Base-by-base conservation (phyloP, 2,329 filamentous ascomycete species). In the Chrysoporthe deuterocubensis region DNA sequence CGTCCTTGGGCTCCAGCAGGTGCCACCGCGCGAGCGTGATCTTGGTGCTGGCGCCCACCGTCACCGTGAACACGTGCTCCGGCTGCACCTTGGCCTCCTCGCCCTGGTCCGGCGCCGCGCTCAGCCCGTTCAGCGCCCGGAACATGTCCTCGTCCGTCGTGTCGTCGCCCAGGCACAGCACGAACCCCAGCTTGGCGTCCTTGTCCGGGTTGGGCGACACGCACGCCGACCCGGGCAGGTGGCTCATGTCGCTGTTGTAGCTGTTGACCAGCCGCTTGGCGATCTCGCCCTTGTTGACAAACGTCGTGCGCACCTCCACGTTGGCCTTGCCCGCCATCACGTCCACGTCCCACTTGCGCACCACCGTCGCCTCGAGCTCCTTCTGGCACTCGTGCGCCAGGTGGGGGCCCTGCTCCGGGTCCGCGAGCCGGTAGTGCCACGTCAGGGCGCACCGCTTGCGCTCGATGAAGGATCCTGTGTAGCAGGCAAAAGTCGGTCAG, bases 131-230 rank as follows among this genome's bases (percentile, higher is more conserved):
- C 57, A 98, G 85, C 16, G 93, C 90, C 66, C 93, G 92, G 87
- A 98, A 98, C 88, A 90, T 90, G 90, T 97, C 95, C 85, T 99
- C 96, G 76, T 99, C 96, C 6, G 96, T 99, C 73, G 96, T 96
- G 76, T 99, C 96, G 78, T 99, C 96, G 54, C 96, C 96, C 70
- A 94, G 82, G 79, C 96, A 99, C 63, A 98, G 84, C 13, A 96
- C 89, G 75, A 98, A 97, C 73, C 95, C 93, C 0, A 94, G 87
- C 64, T 87, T 86, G 5, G 74, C 74, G 61, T 80, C 83, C 1
- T 80, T 81, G 7, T 83, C 80, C 3, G 75, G 48, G 32, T 65
- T 56, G n/a, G 68, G 48, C 7, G 57, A 8, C n/a, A 40, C 60
- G n/a, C 56, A 64, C 4, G 69, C 44, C 26, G 73, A 77, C 52